These are phyloP conservation scores for Starmerella potacharoeniae DNA, from an alignment of 805 yeast species.

Conservation along the genomic window DNA sequence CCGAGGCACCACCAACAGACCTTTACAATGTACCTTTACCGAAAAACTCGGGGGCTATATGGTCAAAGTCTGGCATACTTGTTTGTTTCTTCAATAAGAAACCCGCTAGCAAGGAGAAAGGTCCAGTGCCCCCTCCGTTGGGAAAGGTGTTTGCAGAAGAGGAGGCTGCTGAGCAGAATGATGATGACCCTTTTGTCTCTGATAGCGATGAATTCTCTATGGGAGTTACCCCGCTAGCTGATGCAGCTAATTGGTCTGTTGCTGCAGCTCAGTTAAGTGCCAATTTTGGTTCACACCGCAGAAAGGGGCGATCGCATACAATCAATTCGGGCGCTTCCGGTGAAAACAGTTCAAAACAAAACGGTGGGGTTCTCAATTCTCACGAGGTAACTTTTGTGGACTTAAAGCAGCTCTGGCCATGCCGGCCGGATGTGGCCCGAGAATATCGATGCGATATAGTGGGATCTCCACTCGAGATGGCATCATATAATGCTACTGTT, in stretches of 20 bases:
- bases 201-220: conserved; percentile 21
- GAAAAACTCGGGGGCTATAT: conserved; percentile 83
- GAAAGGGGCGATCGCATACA: background rate
- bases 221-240: background rate
- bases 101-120: conserved; percentile 7
- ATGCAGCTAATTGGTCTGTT: conserved; percentile 15
- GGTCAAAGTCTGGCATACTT: conserved; percentile 69
- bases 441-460: conserved; percentile 32
- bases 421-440: conserved; percentile 47
- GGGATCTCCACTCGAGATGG: conserved; percentile 46
- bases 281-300: background rate
- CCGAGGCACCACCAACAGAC: conserved; percentile 21
- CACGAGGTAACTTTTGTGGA: conserved; percentile 25
- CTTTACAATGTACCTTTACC: conserved; percentile 82
- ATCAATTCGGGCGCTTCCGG: background rate
- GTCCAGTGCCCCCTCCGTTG: conserved; percentile 18
- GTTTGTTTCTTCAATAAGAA: conserved; percentile 64
- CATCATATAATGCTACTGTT: conserved; percentile 57
- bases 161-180: conserved; percentile 4
- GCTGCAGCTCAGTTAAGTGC: conserved; percentile 13
- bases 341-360: background rate
- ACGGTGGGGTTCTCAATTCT: background rate
- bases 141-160: conserved; percentile 23
- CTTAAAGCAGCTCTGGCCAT: conserved; percentile 60
- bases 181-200: conserved; percentile 15